These are phyloP conservation scores for Panellus pusillus DNA, from an alignment of 768 basidiomycete genomes.

Conservation along the genomic window DNA sequence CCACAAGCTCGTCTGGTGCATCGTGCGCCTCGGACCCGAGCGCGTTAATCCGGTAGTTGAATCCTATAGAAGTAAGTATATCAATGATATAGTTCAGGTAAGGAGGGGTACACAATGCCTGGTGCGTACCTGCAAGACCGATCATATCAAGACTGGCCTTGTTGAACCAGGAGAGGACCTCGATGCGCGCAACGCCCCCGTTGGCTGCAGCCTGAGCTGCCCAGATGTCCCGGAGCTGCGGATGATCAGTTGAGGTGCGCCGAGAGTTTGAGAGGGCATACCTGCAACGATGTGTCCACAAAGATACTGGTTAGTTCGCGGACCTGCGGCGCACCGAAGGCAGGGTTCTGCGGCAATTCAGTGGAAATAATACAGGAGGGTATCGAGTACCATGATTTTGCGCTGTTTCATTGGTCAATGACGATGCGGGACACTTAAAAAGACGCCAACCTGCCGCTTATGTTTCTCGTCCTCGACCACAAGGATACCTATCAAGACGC, in stretches of 20 bases:
- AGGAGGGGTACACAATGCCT: constrained; percentile 42
- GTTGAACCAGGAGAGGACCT: constrained; percentile 52
- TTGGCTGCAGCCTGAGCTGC: constrained; percentile 21
- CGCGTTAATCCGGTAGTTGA: constrained; percentile 19
- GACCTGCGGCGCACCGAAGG: constrained; percentile 47
- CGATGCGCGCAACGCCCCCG: constrained; percentile 30
- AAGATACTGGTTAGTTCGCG: constrained; percentile 42
- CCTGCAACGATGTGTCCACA: constrained; percentile 35
- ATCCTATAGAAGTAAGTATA: background rate
- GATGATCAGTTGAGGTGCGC: background rate
- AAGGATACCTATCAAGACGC: constrained; percentile 33
- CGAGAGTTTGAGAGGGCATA: constrained; percentile 8
- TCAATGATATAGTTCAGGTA: constrained; percentile 17
- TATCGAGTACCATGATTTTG: constrained; percentile 24
- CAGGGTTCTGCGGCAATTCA: constrained; percentile 37
- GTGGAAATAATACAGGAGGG: background rate
- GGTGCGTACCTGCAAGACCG: constrained; percentile 51
- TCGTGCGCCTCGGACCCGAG: constrained; percentile 1
- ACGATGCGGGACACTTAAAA: background rate
- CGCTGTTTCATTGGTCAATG: constrained; percentile 13
- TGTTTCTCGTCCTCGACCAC: constrained; percentile 27
- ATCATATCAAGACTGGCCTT: constrained; percentile 62
- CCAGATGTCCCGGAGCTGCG: constrained; percentile 38
- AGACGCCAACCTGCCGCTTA: constrained; percentile 18
- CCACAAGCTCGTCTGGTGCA: constrained; percentile 38